A percentile compares a stretch with the other conserved stretches of the same genome.
These are phyloP conservation scores for Coemansia guatemalensis DNA, from an alignment of 192 early-diverging fungal species.

Conservation along the genomic window DNA sequence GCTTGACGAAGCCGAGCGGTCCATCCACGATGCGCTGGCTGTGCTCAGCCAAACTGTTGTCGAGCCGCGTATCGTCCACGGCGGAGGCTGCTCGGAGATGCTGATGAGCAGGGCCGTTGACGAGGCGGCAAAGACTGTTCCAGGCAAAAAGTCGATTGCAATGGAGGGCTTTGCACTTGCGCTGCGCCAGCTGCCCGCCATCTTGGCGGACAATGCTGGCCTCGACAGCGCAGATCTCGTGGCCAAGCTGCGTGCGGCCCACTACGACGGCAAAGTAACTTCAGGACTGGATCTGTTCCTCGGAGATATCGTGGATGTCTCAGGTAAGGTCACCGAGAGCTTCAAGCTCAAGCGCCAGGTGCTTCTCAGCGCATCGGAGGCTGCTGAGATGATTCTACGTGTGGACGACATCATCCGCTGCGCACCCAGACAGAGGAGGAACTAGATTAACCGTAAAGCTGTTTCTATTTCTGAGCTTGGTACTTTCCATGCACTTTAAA, in stretches of 20 bases:
- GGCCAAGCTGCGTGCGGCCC: constrained; percentile 87
- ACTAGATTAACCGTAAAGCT: constrained; percentile 1
- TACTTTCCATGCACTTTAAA: neutral
- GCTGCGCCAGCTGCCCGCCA: constrained; percentile 94
- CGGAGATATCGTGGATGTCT: constrained; percentile 77
- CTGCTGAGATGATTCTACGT: constrained; percentile 95
- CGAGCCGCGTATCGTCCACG: constrained; percentile 91
- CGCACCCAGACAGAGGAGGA: constrained; percentile 63
- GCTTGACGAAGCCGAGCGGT: constrained; percentile 96
- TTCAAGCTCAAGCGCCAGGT: constrained; percentile 97
- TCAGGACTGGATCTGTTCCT: constrained; percentile 88
- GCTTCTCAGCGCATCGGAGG: constrained; percentile 90
- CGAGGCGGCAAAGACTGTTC: constrained; percentile 82
- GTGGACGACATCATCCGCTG: constrained; percentile 98
- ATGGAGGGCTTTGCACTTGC: constrained; percentile 94
- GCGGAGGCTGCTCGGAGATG: constrained; percentile 96
- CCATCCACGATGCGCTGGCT: constrained; percentile 93
- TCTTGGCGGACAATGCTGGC: constrained; percentile 96
- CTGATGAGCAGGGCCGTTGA: constrained; percentile 98
- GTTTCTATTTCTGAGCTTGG: neutral
- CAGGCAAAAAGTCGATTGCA: constrained; percentile 95
- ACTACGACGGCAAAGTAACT: constrained; percentile 78
- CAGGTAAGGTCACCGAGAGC: constrained; percentile 88
- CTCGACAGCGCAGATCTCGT: constrained; percentile 95
- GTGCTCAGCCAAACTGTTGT: constrained; percentile 94